Conservation (phyloP, 2,329 filamentous ascomycete genomes). For the Fusarium cyanostomum region DNA sequence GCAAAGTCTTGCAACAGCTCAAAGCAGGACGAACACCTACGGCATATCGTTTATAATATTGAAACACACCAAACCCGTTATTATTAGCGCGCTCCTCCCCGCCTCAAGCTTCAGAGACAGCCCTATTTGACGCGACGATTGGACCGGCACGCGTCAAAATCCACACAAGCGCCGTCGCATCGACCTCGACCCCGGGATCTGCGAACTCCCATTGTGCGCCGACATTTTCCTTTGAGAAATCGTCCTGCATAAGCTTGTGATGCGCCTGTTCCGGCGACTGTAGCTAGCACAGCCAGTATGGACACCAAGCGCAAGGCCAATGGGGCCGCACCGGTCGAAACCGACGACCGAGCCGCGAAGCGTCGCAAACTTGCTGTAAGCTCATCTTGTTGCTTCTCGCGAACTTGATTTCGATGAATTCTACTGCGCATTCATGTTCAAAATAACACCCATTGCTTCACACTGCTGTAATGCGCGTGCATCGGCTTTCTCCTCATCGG, state of each 20-base stretch:
- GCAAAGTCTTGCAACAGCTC: conserved; percentile 21
- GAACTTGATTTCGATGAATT: conserved; percentile 2
- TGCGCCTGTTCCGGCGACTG: conserved; percentile 42
- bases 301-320: conserved; percentile 67
- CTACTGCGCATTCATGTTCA: not conserved
- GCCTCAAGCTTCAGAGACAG: conserved; percentile 4
- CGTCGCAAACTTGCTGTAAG: conserved; percentile 63
- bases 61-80: not conserved
- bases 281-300: conserved; percentile 52
- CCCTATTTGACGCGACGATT: conserved; percentile 42
- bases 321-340: conserved; percentile 55
- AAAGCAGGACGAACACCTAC: conserved; percentile 5
- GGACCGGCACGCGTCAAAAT: conserved; percentile 44
- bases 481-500: not conserved
- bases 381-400: conserved; percentile 43
- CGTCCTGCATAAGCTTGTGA: conserved; percentile 32
- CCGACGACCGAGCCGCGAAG: conserved; percentile 64
- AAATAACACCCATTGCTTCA: not conserved
- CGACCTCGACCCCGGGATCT: conserved; percentile 24
- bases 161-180: conserved; percentile 38
- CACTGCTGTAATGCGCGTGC: not conserved
- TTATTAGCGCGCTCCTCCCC: conserved; percentile 8
- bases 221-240: conserved; percentile 17
- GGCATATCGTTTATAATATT: not conserved
- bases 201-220: conserved; percentile 44